phyloP scores from a whole-genome alignment of 805 yeast genomes.

The Nakazawaea ambrosiae region DNA sequence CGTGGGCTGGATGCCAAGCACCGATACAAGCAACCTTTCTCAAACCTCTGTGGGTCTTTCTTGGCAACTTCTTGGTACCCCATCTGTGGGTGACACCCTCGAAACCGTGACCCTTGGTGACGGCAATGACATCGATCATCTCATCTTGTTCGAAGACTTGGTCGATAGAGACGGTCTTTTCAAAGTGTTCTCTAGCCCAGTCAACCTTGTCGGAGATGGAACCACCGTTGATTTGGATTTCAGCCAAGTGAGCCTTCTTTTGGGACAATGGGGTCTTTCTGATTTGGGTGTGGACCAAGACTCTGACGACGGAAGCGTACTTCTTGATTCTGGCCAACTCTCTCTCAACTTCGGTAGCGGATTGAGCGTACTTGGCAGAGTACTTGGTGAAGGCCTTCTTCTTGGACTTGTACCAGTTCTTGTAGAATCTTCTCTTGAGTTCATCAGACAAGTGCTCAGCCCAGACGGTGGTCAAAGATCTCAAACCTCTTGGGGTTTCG shows the following conservation, averaged over 20 bases:
- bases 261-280: slow-evolving; percentile 98
- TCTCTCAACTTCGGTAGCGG: slow-evolving; percentile 81
- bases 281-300: slow-evolving; percentile 98
- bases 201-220: slow-evolving; percentile 94
- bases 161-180: slow-evolving; percentile 95
- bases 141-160: slow-evolving; percentile 98
- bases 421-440: slow-evolving; percentile 99
- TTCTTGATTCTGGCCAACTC: slow-evolving; percentile 98
- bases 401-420: slow-evolving; percentile 99
- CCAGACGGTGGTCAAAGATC: slow-evolving; percentile 99
- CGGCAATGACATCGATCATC: slow-evolving; percentile 97
- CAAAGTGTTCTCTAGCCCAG: slow-evolving; percentile 99
- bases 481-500: slow-evolving; percentile 99
- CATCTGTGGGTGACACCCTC: slow-evolving; percentile 99
- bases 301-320: slow-evolving; percentile 98
- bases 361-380: slow-evolving; percentile 95
- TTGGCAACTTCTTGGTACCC: slow-evolving; percentile 99
- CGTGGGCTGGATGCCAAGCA: slow-evolving; percentile 99
- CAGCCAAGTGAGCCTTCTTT: slow-evolving; percentile 99
- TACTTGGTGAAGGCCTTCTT: slow-evolving; percentile 99
- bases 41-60: slow-evolving; percentile 99
- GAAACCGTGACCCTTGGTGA: slow-evolving; percentile 99
- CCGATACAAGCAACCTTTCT: slow-evolving; percentile 99
- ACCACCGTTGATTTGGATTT: slow-evolving; percentile 99
- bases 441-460: slow-evolving; percentile 99